Base-by-base conservation (phyloP, 768 basidiomycete species). In the Hemileccinum rubropunctum region DNA sequence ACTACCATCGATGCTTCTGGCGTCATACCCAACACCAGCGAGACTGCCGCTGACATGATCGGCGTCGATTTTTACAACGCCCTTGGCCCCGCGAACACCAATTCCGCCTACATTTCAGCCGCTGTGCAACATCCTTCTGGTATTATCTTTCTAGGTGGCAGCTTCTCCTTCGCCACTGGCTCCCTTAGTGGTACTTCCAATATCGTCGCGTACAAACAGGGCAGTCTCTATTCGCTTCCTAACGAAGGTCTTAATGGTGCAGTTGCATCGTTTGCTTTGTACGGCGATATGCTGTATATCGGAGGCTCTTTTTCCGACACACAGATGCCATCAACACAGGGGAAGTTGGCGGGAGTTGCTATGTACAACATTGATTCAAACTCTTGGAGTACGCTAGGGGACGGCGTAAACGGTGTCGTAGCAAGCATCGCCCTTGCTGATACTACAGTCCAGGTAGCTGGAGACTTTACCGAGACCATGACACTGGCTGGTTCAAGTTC, bases 301-400 rank as follows among this genome's bases (percentile, higher is more conserved):
- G 95, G 92, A n/a, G 97, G 97, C 1, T 73, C 82, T 0, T 99
- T 99, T 73, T 77, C 75, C 1, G 84, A 88, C 53, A 88, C 91
- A 0, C 65, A 67, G 2, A 71, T 76, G 6, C 70, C 75, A 14
- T 80, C 84, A 0, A 77, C 73, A 2, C 70, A 76, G 40, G 78
- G 79, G 47, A 71, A 68, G 30, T 70, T 92, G 32, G 67, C 67
- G 38, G 78, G 83, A 32, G 67, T 95, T 28, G 91, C 85, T 0
- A 62, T 80, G 46, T 98, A 93, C 66, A 78, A 93, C 55, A 71
- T 91, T 11, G 59, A 70, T 45, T 73, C 73, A 27, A 78, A 84
- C 51, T 61, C 76, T 10, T 98, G 94, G 94, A 69, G 67, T 13
- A 50, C 86, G 1, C 70, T 97, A 3, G 79, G 73, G 7, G 84